These are phyloP conservation scores for Nakazawaea populi DNA, from an alignment of 805 yeast genomes.

Conservation along the genomic window DNA sequence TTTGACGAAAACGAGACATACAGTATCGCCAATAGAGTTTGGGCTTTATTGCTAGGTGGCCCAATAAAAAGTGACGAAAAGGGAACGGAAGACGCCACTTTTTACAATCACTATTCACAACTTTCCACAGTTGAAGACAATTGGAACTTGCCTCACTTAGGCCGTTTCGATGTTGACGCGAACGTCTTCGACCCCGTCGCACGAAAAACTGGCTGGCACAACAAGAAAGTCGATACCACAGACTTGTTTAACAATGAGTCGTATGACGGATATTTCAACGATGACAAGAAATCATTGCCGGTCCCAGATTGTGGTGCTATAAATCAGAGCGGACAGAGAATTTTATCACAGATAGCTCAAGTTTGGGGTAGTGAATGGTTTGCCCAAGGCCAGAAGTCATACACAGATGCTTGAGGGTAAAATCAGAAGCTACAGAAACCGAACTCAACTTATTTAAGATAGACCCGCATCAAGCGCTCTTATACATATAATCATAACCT, in stretches of 20 bases:
- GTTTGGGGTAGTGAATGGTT: conserved; percentile 24
- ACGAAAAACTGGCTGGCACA: conserved; percentile 16
- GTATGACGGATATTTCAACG: conserved; percentile 26
- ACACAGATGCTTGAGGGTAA: background rate
- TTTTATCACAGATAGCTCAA: conserved; percentile 25
- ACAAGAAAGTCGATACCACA: conserved; percentile 27
- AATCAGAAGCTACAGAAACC: no score
- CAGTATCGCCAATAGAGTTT: conserved; percentile 38
- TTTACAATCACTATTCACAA: conserved; percentile 48
- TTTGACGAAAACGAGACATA: conserved; percentile 45
- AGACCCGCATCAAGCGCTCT: no score
- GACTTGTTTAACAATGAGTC: conserved; percentile 26
- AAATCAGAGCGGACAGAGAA: conserved; percentile 27
- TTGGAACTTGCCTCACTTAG: conserved; percentile 43
- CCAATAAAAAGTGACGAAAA: conserved; percentile 32
- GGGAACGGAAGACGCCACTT: conserved; percentile 41
- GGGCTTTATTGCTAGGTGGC: conserved; percentile 41
- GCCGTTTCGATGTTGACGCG: conserved; percentile 45
- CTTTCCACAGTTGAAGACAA: conserved; percentile 44
- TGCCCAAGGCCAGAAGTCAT: background rate
- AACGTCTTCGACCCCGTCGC: conserved; percentile 33
- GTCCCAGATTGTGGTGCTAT: conserved; percentile 31
- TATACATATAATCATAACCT: no score
- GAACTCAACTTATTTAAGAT: no score
- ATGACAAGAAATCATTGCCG: conserved; percentile 23